phyloP scores from a whole-genome alignment of 768 basidiomycete species.

The Flagelloscypha sp. region DNA sequence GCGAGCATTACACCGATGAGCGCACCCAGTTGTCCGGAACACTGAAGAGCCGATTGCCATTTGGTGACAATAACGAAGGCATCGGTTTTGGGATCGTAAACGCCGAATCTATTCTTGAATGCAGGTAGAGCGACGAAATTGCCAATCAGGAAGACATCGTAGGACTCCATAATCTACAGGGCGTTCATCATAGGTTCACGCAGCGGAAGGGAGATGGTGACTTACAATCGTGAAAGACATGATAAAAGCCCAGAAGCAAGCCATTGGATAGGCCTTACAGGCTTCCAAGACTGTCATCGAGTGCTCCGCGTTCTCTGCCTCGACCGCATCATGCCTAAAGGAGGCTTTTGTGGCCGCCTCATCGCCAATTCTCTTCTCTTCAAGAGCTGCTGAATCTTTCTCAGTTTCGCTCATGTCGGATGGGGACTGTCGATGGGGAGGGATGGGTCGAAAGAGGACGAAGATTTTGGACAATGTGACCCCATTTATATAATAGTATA shows the following conservation, averaged over 20 bases:
- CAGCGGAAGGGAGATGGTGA: neutral
- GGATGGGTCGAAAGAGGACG: no score
- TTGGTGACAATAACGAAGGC: constrained; percentile 8
- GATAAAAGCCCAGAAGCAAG: constrained; percentile 14
- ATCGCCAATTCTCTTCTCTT: no score
- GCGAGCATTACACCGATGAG: constrained; percentile 13
- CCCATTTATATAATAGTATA: no score
- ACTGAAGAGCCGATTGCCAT: constrained; percentile 12
- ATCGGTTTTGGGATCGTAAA: neutral
- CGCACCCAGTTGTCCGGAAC: constrained; percentile 12
- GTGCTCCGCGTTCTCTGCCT: constrained; percentile 10
- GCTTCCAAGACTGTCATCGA: constrained; percentile 12
- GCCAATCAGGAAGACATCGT: constrained; percentile 13
- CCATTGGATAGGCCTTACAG: constrained; percentile 11
- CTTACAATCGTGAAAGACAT: constrained; percentile 13
- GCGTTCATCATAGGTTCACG: neutral
- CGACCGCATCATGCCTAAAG: constrained; percentile 9
- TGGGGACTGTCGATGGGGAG: no score
- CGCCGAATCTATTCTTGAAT: constrained; percentile 9
- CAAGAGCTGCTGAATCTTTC: no score
- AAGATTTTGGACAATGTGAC: no score
- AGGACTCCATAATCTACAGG: constrained; percentile 13
- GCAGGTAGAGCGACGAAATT: constrained; percentile 12
- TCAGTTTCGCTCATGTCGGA: no score
- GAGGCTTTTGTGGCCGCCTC: no score